Conservation (phyloP, 2,329 filamentous ascomycete genomes). For the Penicillium sclerotigenum region DNA sequence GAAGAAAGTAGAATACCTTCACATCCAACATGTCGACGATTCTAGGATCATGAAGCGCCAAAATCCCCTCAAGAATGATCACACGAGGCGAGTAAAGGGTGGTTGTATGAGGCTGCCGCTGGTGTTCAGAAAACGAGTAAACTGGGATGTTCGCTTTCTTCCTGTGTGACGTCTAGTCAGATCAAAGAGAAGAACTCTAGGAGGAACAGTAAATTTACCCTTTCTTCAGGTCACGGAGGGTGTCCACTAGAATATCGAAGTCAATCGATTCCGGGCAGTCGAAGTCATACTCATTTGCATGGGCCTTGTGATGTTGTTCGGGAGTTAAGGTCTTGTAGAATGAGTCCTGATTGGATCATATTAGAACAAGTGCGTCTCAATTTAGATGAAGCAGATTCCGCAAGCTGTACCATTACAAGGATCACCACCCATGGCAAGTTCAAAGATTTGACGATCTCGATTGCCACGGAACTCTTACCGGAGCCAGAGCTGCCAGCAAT, state of each 20-base stretch:
- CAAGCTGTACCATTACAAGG: constrained; percentile 74
- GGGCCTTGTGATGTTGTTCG: constrained; percentile 76
- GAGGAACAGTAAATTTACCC: constrained; percentile 59
- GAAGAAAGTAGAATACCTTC: constrained; percentile 56
- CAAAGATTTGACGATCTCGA: constrained; percentile 83
- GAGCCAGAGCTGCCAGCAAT: constrained; percentile 94
- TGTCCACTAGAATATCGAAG: constrained; percentile 81
- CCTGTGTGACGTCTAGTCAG: constrained; percentile 25
- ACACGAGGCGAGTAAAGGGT: constrained; percentile 96
- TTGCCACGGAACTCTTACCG: constrained; percentile 87
- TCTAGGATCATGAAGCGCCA: constrained; percentile 84
- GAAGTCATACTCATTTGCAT: constrained; percentile 91
- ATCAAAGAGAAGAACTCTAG: background rate
- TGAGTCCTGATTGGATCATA: constrained; percentile 64
- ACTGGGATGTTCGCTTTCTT: constrained; percentile 76
- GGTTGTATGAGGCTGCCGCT: constrained; percentile 72
- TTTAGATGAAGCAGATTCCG: background rate
- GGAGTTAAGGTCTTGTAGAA: constrained; percentile 89
- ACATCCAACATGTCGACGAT: constrained; percentile 86
- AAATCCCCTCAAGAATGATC: constrained; percentile 90
- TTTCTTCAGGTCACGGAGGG: constrained; percentile 78
- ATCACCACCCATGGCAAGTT: constrained; percentile 98
- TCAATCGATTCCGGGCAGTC: constrained; percentile 92
- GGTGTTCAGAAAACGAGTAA: constrained; percentile 93
- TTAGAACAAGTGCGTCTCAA: background rate